Base-by-base conservation (phyloP, 352 stramenopile genomes). In the Thraustotheca clavata region DNA sequence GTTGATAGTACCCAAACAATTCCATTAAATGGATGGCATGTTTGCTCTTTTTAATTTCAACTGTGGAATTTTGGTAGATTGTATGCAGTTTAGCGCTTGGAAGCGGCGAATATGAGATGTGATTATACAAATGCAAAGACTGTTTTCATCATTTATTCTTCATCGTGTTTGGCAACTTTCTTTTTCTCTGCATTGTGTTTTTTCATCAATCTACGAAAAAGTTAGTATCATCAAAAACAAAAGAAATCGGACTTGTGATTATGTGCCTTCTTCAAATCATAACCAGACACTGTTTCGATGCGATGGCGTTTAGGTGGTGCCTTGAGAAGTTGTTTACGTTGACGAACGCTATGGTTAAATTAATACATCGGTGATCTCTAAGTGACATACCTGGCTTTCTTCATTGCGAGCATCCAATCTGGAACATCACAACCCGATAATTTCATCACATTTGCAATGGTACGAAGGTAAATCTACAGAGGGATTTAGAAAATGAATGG, bases 401-500 rank as follows among this genome's bases (percentile, higher is more conserved):
- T 98, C 38, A 99, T 76, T 67, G 87, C 86, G 35, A 99, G 80
- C 96, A 99, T 99, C 96, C 96, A 99, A 34, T 97, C 87, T 14
- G 95, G 94, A 14, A 99, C 95, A 20, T 98, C 88, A 68, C 95
- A 98, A 32, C 96, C 96, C 49, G 86, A 97, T n/a, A 98, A 78
- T 68, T 97, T 97, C 91, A 99, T 98, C 39, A 99, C 91, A 68
- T 99, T 99, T 20, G 96, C 96, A 67, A 99, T 98, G 18, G 91
- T 89, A 11, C 96, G 88, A 41, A 99, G 70, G 60, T 97, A 91
- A 32, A 83, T 32, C 60, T 67, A 39, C 24, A 59, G 16, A 24
- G n/a, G 33, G 24, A 48, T 33, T n/a, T 47, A n/a, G 24, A 57
- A 47, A 47, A 18, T 57, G n/a, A 22, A 57, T n/a, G 43, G 29